phyloP scores from a whole-genome alignment of 2,329 filamentous ascomycete species.

The Colletotrichum gigasporum region DNA sequence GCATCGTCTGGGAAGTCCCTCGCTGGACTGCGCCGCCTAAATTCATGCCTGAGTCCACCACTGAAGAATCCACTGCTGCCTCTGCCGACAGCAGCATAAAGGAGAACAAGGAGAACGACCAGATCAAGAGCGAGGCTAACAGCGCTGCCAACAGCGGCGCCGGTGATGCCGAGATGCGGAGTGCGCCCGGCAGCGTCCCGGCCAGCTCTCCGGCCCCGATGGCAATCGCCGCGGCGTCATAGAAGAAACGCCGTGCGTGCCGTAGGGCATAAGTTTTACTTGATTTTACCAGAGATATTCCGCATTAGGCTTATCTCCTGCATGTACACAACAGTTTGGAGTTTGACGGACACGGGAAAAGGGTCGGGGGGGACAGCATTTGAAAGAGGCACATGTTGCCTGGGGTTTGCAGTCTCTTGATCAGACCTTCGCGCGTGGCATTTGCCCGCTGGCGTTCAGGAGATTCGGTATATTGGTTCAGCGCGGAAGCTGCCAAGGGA shows the following conservation, averaged over 20 bases:
- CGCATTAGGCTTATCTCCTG: neutral
- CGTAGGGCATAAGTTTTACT: neutral
- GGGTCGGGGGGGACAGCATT: neutral
- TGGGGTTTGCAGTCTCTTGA: neutral
- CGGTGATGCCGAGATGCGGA: slow-evolving; percentile 65
- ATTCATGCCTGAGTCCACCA: slow-evolving; percentile 54
- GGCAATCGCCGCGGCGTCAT: slow-evolving; percentile 56
- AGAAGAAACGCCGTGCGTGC: slow-evolving; percentile 24
- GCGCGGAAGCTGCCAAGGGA: slow-evolving; percentile 20
- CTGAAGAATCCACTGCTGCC: slow-evolving; percentile 55
- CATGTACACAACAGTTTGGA: slow-evolving; percentile 27
- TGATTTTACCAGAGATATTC: neutral
- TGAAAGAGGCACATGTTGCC: neutral
- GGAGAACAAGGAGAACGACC: slow-evolving; percentile 70
- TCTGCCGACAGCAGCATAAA: slow-evolving; percentile 67
- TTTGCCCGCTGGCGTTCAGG: slow-evolving; percentile 25
- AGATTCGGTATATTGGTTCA: slow-evolving; percentile 15
- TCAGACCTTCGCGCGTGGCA: slow-evolving; percentile 4
- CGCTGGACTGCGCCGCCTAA: slow-evolving; percentile 83
- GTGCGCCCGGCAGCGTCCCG: slow-evolving; percentile 57
- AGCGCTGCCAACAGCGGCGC: slow-evolving; percentile 46
- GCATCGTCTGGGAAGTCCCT: slow-evolving; percentile 81
- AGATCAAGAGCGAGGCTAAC: slow-evolving; percentile 57
- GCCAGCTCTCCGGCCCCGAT: slow-evolving; percentile 62
- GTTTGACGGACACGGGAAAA: slow-evolving; percentile 15